A percentile compares a stretch with the other conserved stretches of the same genome.
phyloP scores from a whole-genome alignment of 2,329 filamentous ascomycete species.

The Byssothecium circinans region DNA sequence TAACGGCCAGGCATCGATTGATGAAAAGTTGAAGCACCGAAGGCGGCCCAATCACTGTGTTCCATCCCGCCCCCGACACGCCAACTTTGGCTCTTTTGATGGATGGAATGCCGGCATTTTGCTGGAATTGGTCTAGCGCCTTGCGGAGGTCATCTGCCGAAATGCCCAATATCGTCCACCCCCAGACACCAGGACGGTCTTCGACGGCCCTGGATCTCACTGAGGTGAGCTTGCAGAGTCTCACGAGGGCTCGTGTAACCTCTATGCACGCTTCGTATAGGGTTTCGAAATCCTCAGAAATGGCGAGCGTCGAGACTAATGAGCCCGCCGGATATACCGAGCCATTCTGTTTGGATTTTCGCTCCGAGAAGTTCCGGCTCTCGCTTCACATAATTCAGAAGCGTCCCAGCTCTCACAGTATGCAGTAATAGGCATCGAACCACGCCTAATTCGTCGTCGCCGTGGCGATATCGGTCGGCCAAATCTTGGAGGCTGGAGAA shows the following conservation, averaged over 20 bases:
- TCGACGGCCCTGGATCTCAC: slow-evolving; percentile 15
- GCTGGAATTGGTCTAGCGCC: slow-evolving; percentile 14
- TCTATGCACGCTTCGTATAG: slow-evolving; percentile 11
- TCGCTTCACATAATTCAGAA: slow-evolving; percentile 3
- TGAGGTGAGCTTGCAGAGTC: slow-evolving; percentile 12
- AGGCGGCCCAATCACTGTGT: slow-evolving; percentile 12
- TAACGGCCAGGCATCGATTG: slow-evolving; percentile 4
- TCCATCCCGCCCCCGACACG: slow-evolving; percentile 11
- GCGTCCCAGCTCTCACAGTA: background rate
- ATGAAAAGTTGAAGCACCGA: slow-evolving; percentile 12
- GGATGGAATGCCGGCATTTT: slow-evolving; percentile 1
- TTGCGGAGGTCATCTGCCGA: slow-evolving; percentile 10
- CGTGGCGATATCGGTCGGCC: slow-evolving; percentile 5
- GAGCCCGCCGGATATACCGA: slow-evolving; percentile 15
- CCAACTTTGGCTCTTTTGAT: slow-evolving; percentile 10
- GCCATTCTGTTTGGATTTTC: slow-evolving; percentile 7
- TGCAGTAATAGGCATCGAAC: background rate
- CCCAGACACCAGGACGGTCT: slow-evolving; percentile 12
- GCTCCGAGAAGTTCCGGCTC: slow-evolving; percentile 7
- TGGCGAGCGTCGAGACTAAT: slow-evolving; percentile 6
- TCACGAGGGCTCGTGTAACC: slow-evolving; percentile 4
- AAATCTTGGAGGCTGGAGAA: slow-evolving; percentile 17
- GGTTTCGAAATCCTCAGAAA: slow-evolving; percentile 8
- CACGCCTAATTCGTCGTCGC: background rate
- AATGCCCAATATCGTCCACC: slow-evolving; percentile 14